Evolutionary conservation across 805 yeast genomes (phyloP), one percentile per base, ranked within the genome.

Genomic region (Tetrapisispora taiwanensis): DNA sequence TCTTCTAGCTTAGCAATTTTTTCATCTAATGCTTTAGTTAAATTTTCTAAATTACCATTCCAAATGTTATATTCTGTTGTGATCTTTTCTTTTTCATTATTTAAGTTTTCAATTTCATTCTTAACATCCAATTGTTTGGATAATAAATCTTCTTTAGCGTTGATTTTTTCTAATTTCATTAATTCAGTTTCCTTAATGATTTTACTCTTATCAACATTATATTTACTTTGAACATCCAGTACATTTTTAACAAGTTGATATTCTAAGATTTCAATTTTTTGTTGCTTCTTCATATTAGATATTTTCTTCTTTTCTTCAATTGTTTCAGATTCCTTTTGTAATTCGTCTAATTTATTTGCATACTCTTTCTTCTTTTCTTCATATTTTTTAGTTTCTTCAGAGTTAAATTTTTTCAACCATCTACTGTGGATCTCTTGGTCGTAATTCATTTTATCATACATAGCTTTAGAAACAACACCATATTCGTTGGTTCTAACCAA

Each of bases 391-490:
- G 48, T 38, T 30, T 51, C 48, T 1, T 48, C 46, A 15, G 41
- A 36, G 15, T 49, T 44, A 20, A 43, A 53, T 8, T 49, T 47
- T 7, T 46, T 43, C 14, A 60, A 26, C 48, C 55, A 52, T 12
- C 48, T 44, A 15, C 48, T 40, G 43, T 59, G 62, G 2, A 48
- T 44, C 2, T 49, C 39, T 20, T 52, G 49, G 7, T 59, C 56
- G 37, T 53, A 58, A 10, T 48, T 39, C 10, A 59, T 41, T 40
- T 52, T 51, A 40, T 62, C 65, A 42, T 56, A 55, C 4, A 62
- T 50, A 1, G 59, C 56, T 43, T 57, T 59, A 4, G 64, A 56
- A 10, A 62, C 37, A 41, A 54, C 47, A 8, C 61, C 59, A 33
- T 52, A 50, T 8, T 53, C 49, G 10, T 48, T 49, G 1, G 59